These are phyloP conservation scores for Crithidia mellificae DNA, from an alignment of 208 protist genomes.

Conservation along the genomic window DNA sequence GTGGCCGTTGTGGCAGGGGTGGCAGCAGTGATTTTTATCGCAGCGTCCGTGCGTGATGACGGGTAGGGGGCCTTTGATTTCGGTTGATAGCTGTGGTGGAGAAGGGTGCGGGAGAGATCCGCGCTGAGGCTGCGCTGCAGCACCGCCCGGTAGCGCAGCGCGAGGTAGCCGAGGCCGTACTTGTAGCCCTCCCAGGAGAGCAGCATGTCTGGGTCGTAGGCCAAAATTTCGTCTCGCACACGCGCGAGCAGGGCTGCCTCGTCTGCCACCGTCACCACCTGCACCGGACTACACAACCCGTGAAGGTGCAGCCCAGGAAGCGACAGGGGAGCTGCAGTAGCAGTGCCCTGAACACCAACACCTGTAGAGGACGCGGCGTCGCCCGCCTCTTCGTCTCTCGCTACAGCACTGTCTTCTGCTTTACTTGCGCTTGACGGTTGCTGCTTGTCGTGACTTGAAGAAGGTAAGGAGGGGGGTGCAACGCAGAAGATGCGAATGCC, in stretches of 20 bases:
- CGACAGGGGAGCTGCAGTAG: not conserved
- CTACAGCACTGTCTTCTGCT: too few species aligned
- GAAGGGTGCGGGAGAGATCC: slow-evolving; percentile 55
- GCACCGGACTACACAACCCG: slow-evolving; percentile 32
- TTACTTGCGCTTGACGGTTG: not conserved
- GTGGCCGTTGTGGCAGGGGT: not conserved
- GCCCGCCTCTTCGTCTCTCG: too few species aligned
- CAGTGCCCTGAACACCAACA: too few species aligned
- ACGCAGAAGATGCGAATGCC: slow-evolving; percentile 58
- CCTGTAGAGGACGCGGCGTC: too few species aligned
- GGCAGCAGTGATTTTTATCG: too few species aligned
- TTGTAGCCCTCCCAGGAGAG: slow-evolving; percentile 79
- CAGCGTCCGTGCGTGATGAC: not conserved
- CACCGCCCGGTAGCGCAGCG: slow-evolving; percentile 58
- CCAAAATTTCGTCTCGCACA: slow-evolving; percentile 46
- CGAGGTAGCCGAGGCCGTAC: slow-evolving; percentile 66
- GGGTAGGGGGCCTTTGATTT: not conserved
- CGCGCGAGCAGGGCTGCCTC: slow-evolving; percentile 54
- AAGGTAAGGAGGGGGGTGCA: not conserved
- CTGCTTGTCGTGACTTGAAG: not conserved
- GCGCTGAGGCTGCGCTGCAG: slow-evolving; percentile 49
- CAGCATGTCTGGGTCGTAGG: slow-evolving; percentile 71
- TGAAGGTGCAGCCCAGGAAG: slow-evolving; percentile 1
- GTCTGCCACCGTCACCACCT: slow-evolving; percentile 39
- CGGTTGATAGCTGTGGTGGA: not conserved